These are phyloP conservation scores for Adiantum capillusveneris DNA, from an alignment of 75 land plant genomes.

Conservation along the genomic window DNA sequence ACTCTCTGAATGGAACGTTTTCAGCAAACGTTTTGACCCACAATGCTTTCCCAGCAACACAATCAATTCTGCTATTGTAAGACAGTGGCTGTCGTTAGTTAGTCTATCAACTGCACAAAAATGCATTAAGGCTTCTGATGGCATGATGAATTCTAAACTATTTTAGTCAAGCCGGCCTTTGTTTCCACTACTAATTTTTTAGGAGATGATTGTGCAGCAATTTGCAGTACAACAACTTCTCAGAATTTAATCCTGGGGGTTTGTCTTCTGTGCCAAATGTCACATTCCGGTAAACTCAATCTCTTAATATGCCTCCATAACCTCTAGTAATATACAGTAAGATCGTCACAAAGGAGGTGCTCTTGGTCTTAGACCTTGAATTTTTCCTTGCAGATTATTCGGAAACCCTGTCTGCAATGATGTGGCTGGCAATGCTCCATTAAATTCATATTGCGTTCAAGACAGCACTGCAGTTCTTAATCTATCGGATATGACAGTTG, in stretches of 20 bases:
- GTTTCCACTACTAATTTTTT: too few relatives aligned
- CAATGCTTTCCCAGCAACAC: constrained; percentile 7
- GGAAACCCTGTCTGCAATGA: constrained; percentile 36
- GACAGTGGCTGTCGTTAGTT: too few relatives aligned
- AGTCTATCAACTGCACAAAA: too few relatives aligned
- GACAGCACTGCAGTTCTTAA: not conserved
- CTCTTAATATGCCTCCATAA: not conserved
- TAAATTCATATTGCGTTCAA: not conserved
- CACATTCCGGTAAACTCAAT: not conserved
- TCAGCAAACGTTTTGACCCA: constrained; percentile 32
- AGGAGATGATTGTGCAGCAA: too few relatives aligned
- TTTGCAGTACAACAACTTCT: constrained; percentile 5
- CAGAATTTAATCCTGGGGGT: constrained; percentile 38
- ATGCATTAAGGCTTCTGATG: too few relatives aligned
- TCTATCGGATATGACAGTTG: not conserved
- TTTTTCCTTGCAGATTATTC: constrained; percentile 18
- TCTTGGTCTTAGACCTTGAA: not conserved
- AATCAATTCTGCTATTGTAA: too few relatives aligned
- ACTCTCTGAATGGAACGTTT: constrained; percentile 42
- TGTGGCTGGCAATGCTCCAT: constrained; percentile 1
- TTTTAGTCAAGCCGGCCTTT: too few relatives aligned
- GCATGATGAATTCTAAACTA: too few relatives aligned
- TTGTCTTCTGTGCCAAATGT: not conserved
- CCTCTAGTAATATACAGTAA: too few relatives aligned
- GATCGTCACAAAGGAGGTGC: too few relatives aligned